These are phyloP conservation scores for Powellomyces hirtus DNA, from an alignment of 192 early-diverging fungal genomes.

Conservation along the genomic window DNA sequence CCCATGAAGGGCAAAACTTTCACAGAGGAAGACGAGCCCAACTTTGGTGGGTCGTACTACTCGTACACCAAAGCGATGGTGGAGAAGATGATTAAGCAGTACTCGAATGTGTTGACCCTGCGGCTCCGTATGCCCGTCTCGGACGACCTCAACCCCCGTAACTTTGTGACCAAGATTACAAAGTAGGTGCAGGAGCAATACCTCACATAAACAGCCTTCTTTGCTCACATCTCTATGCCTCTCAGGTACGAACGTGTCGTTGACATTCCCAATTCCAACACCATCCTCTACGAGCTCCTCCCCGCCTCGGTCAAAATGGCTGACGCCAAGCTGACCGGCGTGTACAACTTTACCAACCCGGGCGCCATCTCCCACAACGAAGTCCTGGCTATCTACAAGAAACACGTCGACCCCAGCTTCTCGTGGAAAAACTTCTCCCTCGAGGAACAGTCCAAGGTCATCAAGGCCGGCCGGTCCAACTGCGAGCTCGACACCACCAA, in stretches of 20 bases:
- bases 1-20: neutral
- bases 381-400: conserved; percentile 29
- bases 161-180: conserved; percentile 34
- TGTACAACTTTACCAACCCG: conserved; percentile 32
- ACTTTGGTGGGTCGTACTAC: conserved; percentile 32
- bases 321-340: conserved; percentile 5
- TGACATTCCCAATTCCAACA: conserved; percentile 33
- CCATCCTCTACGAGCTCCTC: conserved; percentile 28
- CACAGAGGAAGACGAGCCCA: conserved; percentile 27
- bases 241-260: conserved; percentile 25
- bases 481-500: conserved; percentile 33
- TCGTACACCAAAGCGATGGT: conserved; percentile 26
- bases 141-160: conserved; percentile 29
- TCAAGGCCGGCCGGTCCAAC: conserved; percentile 30
- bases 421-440: conserved; percentile 32
- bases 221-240: neutral
- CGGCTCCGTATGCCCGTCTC: conserved; percentile 37
- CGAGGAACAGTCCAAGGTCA: conserved; percentile 29
- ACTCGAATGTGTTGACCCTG: conserved; percentile 23
- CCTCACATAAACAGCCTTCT: too few relatives aligned
- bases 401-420: conserved; percentile 25
- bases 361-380: conserved; percentile 35
- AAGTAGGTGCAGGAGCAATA: conserved; percentile 4
- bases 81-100: conserved; percentile 26
- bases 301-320: conserved; percentile 20